Base-by-base conservation (phyloP, 2,329 filamentous ascomycete species). In the Fusarium sulawesiense region DNA sequence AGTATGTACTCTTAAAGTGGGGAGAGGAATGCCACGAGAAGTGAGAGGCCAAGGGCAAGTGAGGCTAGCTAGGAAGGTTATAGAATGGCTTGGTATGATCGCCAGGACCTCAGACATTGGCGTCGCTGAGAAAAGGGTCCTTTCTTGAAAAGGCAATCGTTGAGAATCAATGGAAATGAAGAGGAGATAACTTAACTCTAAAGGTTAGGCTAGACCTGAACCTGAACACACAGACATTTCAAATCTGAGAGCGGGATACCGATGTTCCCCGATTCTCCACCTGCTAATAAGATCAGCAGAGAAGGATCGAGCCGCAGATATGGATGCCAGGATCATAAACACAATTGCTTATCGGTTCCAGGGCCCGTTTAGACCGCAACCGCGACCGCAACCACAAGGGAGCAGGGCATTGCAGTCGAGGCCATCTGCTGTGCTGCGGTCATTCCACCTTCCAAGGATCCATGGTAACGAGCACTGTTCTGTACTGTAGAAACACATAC, bases 61-160 rank as follows among this genome's bases (percentile, higher is more conserved):
- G 27, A 29, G n/a, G 49, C 54, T 56, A 18, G 40, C 29, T 30
- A 30, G 29, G 27, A n/a, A 45, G 13, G 20, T 23, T 20, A 40
- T 18, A 25, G 25, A 13, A n/a, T 47, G 37, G 61, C 45, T 23
- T 65, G 46, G n/a, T 44, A 34, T 54, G 63, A 66, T 66, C 47
- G 20, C 37, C 61, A 60, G 47, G 61, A 66, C 47, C 60, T 29
- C 11, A 34, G 29, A 49, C 32, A 21, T 23, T 44, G 46, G 60
- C 44, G 32, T 45, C 3, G 54, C 34, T 8, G 29, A 30, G 27
- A 30, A 30, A 30, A 30, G 29, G 29, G 29, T 44, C 34, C 44
- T 44, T 60, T 25, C 42, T 29, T 49, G 30, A 45, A 55, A 20
- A 65, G 54, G 42, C 12, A 42, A 41, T 30, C 30, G 10, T 23